Evolutionary conservation across 306 rosid species (phyloP).

Genomic region (Hippophae rhamnoides): DNA sequence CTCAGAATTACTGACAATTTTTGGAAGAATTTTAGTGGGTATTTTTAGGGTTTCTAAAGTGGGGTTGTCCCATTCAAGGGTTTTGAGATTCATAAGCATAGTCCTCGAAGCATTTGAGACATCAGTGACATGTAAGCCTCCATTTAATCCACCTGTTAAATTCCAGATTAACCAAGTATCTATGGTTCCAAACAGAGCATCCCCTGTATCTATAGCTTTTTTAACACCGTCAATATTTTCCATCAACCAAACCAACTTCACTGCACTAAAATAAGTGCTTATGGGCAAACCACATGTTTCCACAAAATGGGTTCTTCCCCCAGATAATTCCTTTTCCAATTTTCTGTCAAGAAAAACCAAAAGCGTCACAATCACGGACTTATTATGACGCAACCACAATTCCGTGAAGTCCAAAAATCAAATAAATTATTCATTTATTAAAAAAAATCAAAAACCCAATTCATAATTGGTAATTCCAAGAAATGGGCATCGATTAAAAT

Average conservation of each 20-base stretch:
- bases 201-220: constrained; percentile 47
- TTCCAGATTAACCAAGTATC: constrained; percentile 94
- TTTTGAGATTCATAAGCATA: constrained; percentile 82
- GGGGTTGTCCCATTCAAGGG: constrained; percentile 64
- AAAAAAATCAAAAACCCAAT: too few relatives aligned
- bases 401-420: too few relatives aligned
- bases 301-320: constrained; percentile 69
- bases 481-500: too few relatives aligned
- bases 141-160: constrained; percentile 64
- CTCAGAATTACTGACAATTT: constrained; percentile 73
- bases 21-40: constrained; percentile 57
- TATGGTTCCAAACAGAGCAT: constrained; percentile 78
- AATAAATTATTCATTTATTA: too few relatives aligned
- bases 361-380: constrained; percentile 1
- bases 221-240: constrained; percentile 62
- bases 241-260: constrained; percentile 72
- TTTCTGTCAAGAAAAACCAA: constrained; percentile 33
- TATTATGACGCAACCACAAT: background rate
- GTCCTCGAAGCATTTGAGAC: constrained; percentile 82
- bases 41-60: constrained; percentile 45
- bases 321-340: constrained; percentile 66
- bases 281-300: constrained; percentile 77
- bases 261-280: constrained; percentile 79
- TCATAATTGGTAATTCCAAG: too few relatives aligned
- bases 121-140: constrained; percentile 79